Percentiles rank a stretch among this genome's conserved stretches.
Evolutionary conservation across 257 asterid genomes (phyloP).

Genomic region (Solanum peruvianum): DNA sequence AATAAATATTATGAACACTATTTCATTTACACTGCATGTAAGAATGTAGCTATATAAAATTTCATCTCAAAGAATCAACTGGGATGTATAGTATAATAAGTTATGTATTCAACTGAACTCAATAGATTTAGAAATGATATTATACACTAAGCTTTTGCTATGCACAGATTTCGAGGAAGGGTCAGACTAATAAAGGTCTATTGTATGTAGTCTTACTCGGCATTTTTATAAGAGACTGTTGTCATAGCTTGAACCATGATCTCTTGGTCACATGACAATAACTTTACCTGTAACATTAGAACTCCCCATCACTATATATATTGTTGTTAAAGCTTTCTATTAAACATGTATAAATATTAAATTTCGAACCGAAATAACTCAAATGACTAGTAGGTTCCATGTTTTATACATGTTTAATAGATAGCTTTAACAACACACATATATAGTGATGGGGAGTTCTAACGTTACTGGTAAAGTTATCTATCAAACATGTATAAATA

Average conservation of each 20-base stretch:
- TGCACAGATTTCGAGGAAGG: neutral
- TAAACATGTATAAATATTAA: no score
- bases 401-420: neutral
- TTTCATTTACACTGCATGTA: neutral
- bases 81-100: neutral
- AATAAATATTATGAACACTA: neutral
- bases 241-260: neutral
- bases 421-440: no score
- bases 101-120: neutral
- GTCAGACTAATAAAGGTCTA: neutral
- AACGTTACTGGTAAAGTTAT: no score
- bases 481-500: no score
- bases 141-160: neutral
- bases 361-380: neutral
- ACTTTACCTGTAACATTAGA: neutral
- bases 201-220: no score
- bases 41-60: neutral
- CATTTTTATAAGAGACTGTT: neutral
- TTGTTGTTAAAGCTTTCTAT: neutral
- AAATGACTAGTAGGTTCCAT: neutral
- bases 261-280: neutral
- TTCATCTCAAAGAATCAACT: neutral
- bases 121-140: neutral
- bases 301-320: no score
- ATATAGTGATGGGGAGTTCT: no score